Percentiles rank a stretch among this genome's conserved stretches.
These are phyloP conservation scores for Leccinum truebloodii DNA, from an alignment of 768 basidiomycete species.

Conservation along the genomic window DNA sequence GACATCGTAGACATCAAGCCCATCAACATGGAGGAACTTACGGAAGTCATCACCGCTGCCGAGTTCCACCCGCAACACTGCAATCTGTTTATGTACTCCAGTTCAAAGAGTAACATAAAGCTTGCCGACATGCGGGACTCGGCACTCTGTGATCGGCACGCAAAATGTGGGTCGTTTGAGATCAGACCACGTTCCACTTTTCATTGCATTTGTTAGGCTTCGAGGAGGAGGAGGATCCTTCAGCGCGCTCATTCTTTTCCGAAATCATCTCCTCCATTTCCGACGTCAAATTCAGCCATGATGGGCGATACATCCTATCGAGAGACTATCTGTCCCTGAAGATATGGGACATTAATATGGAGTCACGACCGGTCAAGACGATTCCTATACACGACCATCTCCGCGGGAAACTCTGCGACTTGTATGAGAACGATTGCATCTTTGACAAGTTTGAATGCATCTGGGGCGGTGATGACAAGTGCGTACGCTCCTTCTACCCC, in stretches of 20 bases:
- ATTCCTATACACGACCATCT: constrained; percentile 99
- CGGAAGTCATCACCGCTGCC: constrained; percentile 99
- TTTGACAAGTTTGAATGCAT: constrained; percentile 99
- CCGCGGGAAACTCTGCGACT: constrained; percentile 94
- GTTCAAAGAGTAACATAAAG: constrained; percentile 99
- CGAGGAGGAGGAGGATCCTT: constrained; percentile 98
- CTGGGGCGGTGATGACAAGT: constrained; percentile 96
- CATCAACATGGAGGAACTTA: constrained; percentile 99
- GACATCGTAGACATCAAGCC: constrained; percentile 99
- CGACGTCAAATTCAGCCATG: constrained; percentile 98
- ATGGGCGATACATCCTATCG: constrained; percentile 95
- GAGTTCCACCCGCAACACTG: constrained; percentile 98
- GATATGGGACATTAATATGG: constrained; percentile 99
- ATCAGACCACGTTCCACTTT: constrained; percentile 1
- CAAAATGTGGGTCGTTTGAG: constrained; percentile 73
- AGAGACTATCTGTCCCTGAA: constrained; percentile 97
- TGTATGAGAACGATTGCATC: constrained; percentile 99
- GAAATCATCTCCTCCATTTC: constrained; percentile 99
- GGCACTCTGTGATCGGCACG: constrained; percentile 92
- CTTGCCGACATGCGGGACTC: constrained; percentile 99
- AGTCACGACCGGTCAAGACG: constrained; percentile 92
- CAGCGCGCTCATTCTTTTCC: constrained; percentile 97
- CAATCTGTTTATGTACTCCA: constrained; percentile 99
- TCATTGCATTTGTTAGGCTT: constrained; percentile 62
- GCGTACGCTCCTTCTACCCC: constrained; percentile 40